Evolutionary conservation across 768 basidiomycete species (phyloP).

Genomic region (Lactarius pseudohatsudake): DNA sequence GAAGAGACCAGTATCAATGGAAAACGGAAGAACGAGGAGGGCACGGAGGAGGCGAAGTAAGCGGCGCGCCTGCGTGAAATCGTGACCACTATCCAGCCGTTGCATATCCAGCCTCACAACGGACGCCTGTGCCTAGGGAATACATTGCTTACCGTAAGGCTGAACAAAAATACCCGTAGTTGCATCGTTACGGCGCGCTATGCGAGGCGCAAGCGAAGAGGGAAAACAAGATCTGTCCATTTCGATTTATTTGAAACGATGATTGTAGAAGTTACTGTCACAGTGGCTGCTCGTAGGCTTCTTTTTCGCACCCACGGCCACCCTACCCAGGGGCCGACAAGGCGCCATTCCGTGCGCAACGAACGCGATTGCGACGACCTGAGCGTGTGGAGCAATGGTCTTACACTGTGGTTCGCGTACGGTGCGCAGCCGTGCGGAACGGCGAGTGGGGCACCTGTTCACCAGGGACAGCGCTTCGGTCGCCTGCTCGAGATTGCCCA

Average conservation of each 20-base stretch:
- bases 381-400: conserved; percentile 35
- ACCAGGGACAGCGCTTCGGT: conserved; percentile 38
- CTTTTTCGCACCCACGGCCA: background rate
- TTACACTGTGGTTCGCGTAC: conserved; percentile 28
- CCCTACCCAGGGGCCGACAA: conserved; percentile 26
- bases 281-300: background rate
- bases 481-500: conserved; percentile 17
- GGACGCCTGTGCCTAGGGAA: background rate
- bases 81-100: background rate
- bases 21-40: conserved; percentile 2
- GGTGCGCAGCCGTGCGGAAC: conserved; percentile 33
- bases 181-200: background rate
- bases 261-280: conserved; percentile 20
- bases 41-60: background rate
- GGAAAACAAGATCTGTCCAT: background rate
- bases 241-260: conserved; percentile 24
- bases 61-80: background rate
- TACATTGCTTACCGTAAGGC: background rate
- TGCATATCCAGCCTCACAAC: background rate
- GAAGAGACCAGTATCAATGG: background rate
- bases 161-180: background rate
- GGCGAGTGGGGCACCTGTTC: conserved; percentile 32
- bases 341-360: conserved; percentile 40
- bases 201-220: background rate
- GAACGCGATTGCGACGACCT: conserved; percentile 57